Conservation (phyloP, 2,329 filamentous ascomycete genomes). For the Verticillium zaregamsianum region DNA sequence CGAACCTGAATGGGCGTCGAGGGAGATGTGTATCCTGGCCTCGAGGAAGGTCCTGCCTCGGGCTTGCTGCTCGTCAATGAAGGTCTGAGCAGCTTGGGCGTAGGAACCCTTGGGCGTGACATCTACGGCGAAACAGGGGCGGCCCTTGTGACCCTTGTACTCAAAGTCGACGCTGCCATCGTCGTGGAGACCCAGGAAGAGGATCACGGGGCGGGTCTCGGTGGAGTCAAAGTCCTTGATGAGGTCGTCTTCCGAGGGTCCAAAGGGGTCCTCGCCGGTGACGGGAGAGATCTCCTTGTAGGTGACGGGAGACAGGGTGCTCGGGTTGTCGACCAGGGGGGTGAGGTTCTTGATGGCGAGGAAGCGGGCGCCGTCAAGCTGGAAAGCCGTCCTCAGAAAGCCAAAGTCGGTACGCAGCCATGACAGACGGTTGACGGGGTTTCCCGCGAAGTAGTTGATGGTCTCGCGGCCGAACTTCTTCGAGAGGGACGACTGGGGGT, state of each 20-base stretch:
- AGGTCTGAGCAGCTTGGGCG: conserved; percentile 55
- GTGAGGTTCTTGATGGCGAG: conserved; percentile 75
- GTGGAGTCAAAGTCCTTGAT: conserved; percentile 71
- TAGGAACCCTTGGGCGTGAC: conserved; percentile 68
- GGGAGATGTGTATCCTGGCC: conserved; percentile 58
- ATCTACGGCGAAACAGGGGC: conserved; percentile 86
- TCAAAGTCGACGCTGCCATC: conserved; percentile 41
- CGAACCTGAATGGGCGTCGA: conserved; percentile 59
- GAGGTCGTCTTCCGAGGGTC: conserved; percentile 65
- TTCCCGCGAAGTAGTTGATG: conserved; percentile 80
- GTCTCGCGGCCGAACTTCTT: conserved; percentile 75
- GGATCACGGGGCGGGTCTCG: conserved; percentile 61
- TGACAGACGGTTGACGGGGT: conserved; percentile 72
- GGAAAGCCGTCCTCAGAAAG: conserved; percentile 67
- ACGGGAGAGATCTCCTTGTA: conserved; percentile 67
- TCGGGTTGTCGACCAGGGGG: conserved; percentile 55
- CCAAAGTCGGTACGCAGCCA: conserved; percentile 67
- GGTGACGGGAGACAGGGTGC: conserved; percentile 33
- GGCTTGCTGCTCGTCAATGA: conserved; percentile 35
- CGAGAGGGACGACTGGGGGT: conserved; percentile 64
- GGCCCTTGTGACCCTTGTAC: conserved; percentile 70
- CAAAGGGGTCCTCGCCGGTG: conserved; percentile 69
- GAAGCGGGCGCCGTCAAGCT: conserved; percentile 64
- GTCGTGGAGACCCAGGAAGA: conserved; percentile 85
- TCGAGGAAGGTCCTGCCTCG: conserved; percentile 63